Conservation (phyloP, 1,139 yeast species). For the Tardiomyces depauwii region DNA sequence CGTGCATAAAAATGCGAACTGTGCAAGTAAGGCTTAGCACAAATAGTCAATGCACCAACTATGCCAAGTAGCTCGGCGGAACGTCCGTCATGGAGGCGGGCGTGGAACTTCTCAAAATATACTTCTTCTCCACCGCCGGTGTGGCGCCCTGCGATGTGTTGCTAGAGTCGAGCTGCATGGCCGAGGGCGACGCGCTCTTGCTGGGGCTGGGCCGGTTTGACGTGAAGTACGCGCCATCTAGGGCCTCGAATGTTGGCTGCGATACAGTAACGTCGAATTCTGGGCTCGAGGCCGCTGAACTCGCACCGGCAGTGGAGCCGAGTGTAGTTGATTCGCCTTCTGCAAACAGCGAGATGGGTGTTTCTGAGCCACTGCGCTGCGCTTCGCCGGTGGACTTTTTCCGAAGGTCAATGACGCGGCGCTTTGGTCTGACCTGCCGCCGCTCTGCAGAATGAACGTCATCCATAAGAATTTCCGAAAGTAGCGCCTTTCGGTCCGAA, state of each 20-base stretch:
- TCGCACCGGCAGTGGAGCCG: neutral
- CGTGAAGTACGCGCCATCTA: neutral
- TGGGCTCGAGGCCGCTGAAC: neutral
- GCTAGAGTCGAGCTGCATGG: neutral
- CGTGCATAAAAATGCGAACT: no score
- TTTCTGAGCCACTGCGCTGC: neutral
- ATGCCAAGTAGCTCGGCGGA: neutral
- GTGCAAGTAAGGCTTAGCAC: no score
- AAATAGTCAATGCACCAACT: no score
- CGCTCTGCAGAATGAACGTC: neutral
- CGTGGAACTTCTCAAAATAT: neutral
- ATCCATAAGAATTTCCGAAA: neutral
- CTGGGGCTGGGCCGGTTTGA: neutral
- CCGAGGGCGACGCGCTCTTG: neutral
- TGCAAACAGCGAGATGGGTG: neutral
- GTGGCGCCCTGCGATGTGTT: neutral
- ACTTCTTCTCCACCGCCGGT: neutral
- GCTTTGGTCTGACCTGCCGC: conserved; percentile 14
- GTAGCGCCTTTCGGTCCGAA: neutral
- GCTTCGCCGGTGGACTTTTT: conserved; percentile 1
- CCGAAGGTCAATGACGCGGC: conserved; percentile 21
- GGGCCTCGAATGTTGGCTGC: neutral
- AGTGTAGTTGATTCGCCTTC: neutral
- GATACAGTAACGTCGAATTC: neutral
- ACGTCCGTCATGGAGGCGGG: neutral